A percentile compares a stretch with the other conserved stretches of the same genome.
These are phyloP conservation scores for Yarrowia alimentaria DNA, from an alignment of 805 yeast species.

Conservation along the genomic window DNA sequence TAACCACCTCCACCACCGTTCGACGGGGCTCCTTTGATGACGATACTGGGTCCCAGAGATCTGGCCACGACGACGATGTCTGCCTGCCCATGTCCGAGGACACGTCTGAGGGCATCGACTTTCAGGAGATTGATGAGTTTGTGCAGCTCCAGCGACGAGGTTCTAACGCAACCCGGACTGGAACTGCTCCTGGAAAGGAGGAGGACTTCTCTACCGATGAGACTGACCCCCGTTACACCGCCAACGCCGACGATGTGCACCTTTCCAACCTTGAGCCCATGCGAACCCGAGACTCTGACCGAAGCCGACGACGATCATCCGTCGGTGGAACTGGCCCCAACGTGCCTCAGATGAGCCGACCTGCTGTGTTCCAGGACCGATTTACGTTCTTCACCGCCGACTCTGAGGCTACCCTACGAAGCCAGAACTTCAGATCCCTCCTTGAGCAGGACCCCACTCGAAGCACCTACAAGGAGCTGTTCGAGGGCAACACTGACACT, in stretches of 20 bases:
- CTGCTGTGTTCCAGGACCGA: constrained; percentile 47
- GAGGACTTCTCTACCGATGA: constrained; percentile 22
- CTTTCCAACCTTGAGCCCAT: constrained; percentile 11
- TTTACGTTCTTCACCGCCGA: constrained; percentile 82
- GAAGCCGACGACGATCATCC: constrained; percentile 21
- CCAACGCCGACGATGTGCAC: constrained; percentile 2
- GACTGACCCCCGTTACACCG: constrained; percentile 4
- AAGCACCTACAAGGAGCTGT: constrained; percentile 64
- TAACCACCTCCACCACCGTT: constrained; percentile 6
- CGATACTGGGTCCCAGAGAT: constrained; percentile 36
- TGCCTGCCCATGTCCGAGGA: constrained; percentile 89
- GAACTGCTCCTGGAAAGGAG: constrained; percentile 13
- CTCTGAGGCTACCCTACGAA: constrained; percentile 85
- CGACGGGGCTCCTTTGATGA: background rate
- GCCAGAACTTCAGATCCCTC: constrained; percentile 79
- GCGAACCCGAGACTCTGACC: constrained; percentile 20
- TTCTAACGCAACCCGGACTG: constrained; percentile 19
- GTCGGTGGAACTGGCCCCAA: background rate
- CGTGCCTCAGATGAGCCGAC: constrained; percentile 13
- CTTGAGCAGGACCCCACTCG: constrained; percentile 47
- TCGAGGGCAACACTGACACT: constrained; percentile 79
- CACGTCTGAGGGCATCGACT: constrained; percentile 70
- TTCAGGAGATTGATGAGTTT: constrained; percentile 84
- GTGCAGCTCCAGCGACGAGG: constrained; percentile 41
- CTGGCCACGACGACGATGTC: constrained; percentile 90